phyloP scores from a whole-genome alignment of 1,139 yeast genomes.

The Entelexis sorbosivorans region DNA sequence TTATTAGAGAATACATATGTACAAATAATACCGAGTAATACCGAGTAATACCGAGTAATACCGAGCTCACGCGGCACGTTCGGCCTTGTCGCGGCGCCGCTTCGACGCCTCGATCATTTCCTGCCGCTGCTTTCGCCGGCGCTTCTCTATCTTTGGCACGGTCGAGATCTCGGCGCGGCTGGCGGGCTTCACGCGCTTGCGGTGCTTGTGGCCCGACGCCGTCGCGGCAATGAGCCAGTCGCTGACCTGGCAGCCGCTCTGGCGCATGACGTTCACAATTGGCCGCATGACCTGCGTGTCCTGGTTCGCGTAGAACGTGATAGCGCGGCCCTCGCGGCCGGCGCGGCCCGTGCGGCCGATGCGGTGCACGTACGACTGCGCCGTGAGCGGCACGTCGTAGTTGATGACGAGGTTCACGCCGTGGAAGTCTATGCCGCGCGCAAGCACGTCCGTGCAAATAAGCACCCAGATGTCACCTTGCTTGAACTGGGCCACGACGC shows the following conservation, averaged over 20 bases:
- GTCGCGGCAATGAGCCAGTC: slow-evolving; percentile 74
- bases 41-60: neutral
- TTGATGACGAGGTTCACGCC: slow-evolving; percentile 91
- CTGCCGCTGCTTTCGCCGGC: slow-evolving; percentile 50
- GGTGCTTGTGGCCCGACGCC: slow-evolving; percentile 38
- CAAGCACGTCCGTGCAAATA: slow-evolving; percentile 88
- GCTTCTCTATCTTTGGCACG: slow-evolving; percentile 60
- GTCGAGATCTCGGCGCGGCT: slow-evolving; percentile 74
- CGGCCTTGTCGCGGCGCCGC: neutral
- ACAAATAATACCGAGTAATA: neutral
- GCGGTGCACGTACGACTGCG: slow-evolving; percentile 94
- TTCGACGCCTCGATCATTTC: slow-evolving; percentile 78
- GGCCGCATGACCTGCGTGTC: slow-evolving; percentile 69
- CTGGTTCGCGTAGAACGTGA: slow-evolving; percentile 87
- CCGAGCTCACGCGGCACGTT: neutral
- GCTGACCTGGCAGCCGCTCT: slow-evolving; percentile 65
- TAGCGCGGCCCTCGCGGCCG: slow-evolving; percentile 73
- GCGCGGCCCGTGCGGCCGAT: slow-evolving; percentile 99
- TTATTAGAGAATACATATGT: too few species aligned
- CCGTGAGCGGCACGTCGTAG: slow-evolving; percentile 89
- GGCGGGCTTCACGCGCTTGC: slow-evolving; percentile 38
- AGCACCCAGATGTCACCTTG: slow-evolving; percentile 91
- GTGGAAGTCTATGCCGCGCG: slow-evolving; percentile 95
- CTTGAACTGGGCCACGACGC: slow-evolving; percentile 71
- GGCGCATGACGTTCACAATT: slow-evolving; percentile 87